A percentile compares a stretch with the other conserved stretches of the same genome.
These are phyloP conservation scores for Hypoxylon sp. DNA, from an alignment of 2,329 filamentous ascomycete genomes.

Conservation along the genomic window DNA sequence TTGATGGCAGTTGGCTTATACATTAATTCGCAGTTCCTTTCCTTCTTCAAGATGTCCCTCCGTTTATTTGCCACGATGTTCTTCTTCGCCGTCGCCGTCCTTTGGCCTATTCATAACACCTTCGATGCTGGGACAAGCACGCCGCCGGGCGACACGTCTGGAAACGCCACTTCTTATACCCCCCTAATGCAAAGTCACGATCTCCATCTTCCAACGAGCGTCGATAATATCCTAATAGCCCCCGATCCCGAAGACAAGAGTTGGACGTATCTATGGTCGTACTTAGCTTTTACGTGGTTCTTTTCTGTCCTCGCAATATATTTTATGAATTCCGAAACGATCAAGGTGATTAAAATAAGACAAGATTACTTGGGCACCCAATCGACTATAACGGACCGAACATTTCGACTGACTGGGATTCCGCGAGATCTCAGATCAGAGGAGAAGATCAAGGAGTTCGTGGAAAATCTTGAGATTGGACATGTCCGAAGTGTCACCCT, in stretches of 20 bases:
- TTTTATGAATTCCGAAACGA: constrained; percentile 84
- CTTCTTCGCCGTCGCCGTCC: constrained; percentile 82
- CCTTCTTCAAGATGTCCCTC: constrained; percentile 96
- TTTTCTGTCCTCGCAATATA: constrained; percentile 88
- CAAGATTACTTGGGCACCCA: constrained; percentile 94
- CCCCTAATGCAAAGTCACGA: constrained; percentile 3
- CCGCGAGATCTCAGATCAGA: constrained; percentile 83
- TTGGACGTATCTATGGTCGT: constrained; percentile 83
- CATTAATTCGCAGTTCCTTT: constrained; percentile 70
- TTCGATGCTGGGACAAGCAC: constrained; percentile 58
- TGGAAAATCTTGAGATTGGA: constrained; percentile 90
- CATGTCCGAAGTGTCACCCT: constrained; percentile 89
- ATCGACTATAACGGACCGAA: constrained; percentile 95
- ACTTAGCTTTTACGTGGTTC: constrained; percentile 93
- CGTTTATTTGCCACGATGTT: constrained; percentile 84
- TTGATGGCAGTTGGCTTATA: constrained; percentile 47
- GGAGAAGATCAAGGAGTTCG: constrained; percentile 83
- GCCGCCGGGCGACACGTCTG: constrained; percentile 10
- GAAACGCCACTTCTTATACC: constrained; percentile 12
- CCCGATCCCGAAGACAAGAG: constrained; percentile 41
- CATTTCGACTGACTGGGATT: constrained; percentile 90
- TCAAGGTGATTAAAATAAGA: constrained; percentile 84
- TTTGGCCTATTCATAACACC: constrained; percentile 85
- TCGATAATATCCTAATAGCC: constrained; percentile 30
- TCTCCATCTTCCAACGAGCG: constrained; percentile 15